These are phyloP conservation scores for Arctostaphylos glauca DNA, from an alignment of 148 eudicot species.

Conservation along the genomic window DNA sequence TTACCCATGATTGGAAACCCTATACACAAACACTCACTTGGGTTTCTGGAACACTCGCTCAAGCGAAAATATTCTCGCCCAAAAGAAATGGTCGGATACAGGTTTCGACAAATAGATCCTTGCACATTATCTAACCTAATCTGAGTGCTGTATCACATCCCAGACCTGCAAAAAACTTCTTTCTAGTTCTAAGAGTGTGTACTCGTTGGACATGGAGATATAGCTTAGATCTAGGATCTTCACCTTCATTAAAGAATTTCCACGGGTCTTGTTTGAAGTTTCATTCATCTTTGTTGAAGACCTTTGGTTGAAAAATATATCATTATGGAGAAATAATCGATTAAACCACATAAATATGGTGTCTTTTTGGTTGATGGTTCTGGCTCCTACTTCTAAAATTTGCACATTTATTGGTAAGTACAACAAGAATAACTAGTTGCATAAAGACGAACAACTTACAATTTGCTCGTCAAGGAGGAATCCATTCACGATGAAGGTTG, in stretches of 20 bases:
- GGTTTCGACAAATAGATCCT: neutral
- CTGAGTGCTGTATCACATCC: neutral
- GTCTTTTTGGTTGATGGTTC: neutral
- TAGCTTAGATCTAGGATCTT: constrained; percentile 4
- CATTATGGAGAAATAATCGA: neutral
- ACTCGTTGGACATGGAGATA: neutral
- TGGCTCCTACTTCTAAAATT: neutral
- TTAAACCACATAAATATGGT: neutral
- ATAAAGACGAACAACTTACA: neutral
- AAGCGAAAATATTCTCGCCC: neutral
- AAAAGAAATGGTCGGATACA: neutral
- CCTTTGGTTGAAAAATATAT: neutral
- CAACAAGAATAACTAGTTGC: neutral
- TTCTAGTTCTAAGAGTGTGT: neutral
- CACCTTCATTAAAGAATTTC: neutral
- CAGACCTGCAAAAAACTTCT: neutral
- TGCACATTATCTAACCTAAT: neutral
- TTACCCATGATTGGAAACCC: neutral
- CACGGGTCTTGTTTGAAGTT: neutral
- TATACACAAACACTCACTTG: neutral
- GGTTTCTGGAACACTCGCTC: neutral
- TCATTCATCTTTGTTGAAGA: constrained; percentile 1
- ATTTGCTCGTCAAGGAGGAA: neutral
- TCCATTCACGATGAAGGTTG: neutral
- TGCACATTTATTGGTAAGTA: neutral